Evolutionary conservation across 495 filamentous ascomycete genomes (phyloP), one percentile per base, ranked within the genome.

Genomic region (Penicillium roqueforti): DNA sequence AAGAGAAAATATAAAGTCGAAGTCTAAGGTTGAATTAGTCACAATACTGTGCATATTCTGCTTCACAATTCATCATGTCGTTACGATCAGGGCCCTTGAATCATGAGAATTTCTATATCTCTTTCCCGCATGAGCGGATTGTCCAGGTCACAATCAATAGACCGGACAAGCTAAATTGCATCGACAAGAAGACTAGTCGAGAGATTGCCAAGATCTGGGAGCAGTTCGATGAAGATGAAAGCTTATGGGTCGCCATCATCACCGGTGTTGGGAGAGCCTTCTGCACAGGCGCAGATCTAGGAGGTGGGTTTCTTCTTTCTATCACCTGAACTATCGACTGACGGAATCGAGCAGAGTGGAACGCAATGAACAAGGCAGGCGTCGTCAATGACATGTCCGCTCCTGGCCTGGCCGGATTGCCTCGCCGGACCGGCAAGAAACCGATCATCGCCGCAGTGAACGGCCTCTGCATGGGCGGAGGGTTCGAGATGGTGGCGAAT

Each of bases 401-500:
- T 0, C 73, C 74, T 1, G 81, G 81, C 0, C 78, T 84, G 32
- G 82, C 76, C 7, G 81, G 76, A 0, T 66, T 85, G 1, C 76
- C 77, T 10, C 75, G 81, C 16, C 74, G 82, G 16, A 62, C 56
- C 22, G 76, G 76, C 37, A 68, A 58, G 49, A 75, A 76, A 51
- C 88, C 88, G 14, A 74, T 92, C 31, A 84, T 92, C 50, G 81
- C 81, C 9, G 88, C 88, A 5, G 84, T 91, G 26, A 85, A 89
- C 62, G 88, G 88, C n/a, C 64, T 84, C n/a, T 83, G 81, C 56
- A 74, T 87, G 51, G 88, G 88, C 13, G 88, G 88, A 41, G 88
- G 88, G 2, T 80, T 83, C 53, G 88, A 92, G 69, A 85, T 88
- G 71, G 70, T 81, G 2, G 72, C 83, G 4, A 91, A 90, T 54